These are phyloP conservation scores for Ophidiomyces ophidiicola DNA, from an alignment of 2,329 filamentous ascomycete genomes.

Conservation along the genomic window DNA sequence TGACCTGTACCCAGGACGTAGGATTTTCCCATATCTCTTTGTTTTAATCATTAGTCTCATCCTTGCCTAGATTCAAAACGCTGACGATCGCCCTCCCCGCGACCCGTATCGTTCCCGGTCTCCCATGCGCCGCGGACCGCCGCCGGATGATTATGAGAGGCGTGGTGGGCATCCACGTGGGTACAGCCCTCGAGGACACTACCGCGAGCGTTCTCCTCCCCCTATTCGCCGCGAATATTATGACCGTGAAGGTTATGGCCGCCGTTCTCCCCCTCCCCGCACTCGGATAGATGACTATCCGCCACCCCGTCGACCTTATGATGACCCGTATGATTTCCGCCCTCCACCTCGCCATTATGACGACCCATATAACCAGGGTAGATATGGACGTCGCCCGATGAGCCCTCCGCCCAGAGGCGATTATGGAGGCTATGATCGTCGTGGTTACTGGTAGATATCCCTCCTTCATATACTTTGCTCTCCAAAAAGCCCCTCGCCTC, in stretches of 20 bases:
- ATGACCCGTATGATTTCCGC: conserved; percentile 47
- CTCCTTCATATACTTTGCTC: conserved; percentile 20
- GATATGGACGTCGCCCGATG: conserved; percentile 39
- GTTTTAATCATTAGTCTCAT: conserved; percentile 19
- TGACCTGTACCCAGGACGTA: conserved; percentile 82
- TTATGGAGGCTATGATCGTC: conserved; percentile 34
- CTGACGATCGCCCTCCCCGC: conserved; percentile 56
- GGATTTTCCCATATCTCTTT: conserved; percentile 23
- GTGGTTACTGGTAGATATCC: conserved; percentile 34
- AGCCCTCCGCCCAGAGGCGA: conserved; percentile 27
- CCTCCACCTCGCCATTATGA: conserved; percentile 44
- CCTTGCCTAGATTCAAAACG: conserved; percentile 48
- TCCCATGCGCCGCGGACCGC: conserved; percentile 56
- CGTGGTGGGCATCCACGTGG: conserved; percentile 68
- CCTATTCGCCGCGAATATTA: conserved; percentile 76
- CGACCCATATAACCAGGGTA: conserved; percentile 46
- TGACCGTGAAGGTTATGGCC: conserved; percentile 62
- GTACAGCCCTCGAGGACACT: conserved; percentile 74
- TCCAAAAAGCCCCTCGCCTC: conserved; percentile 18
- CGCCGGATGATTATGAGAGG: conserved; percentile 69
- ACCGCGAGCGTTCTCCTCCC: conserved; percentile 66
- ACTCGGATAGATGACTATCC: conserved; percentile 57
- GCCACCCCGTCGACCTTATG: conserved; percentile 44
- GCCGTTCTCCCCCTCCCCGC: conserved; percentile 67
- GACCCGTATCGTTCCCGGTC: conserved; percentile 72